Base-by-base conservation (phyloP, 345 rosid genomes). In the Camelina hispida region DNA sequence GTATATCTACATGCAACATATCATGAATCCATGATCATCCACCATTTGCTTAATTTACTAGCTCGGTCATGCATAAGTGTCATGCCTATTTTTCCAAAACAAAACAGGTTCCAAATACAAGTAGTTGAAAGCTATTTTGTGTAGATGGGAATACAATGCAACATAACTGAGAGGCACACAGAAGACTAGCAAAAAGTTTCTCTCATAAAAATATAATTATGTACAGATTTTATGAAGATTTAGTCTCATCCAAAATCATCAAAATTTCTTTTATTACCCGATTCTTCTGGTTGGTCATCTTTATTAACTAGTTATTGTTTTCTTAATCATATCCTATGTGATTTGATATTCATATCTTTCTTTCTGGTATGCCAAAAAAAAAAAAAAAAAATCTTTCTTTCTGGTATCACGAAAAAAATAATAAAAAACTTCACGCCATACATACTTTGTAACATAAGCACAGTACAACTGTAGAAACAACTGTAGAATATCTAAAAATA, bases 221-320 rank as follows among this genome's bases (percentile, higher is more conserved):
- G 15, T 51, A 18, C 3, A 34, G 20, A 50, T 50, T 52, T 67
- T 22, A 34, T 52, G 60, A 37, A 53, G 55, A 37, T 52, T 43
- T 28, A n/a, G 40, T 43, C 53, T 56, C 13, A 55, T 42, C 73
- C 30, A 56, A 69, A n/a, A 69, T 69, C 73, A 43, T 56, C 0
- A 4, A 28, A 42, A 43, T 56, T 40, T 69, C 6, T 55, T 55
- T 8, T 68, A 5, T 43, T 54, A 25, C 42, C 22, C 16, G 17
- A 17, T 16, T 42, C 54, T 68, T 68, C 17, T 25, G 38, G 38
- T 37, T 35, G 61, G 61, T 35, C 53, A 38, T 46, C 18, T 43
- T 43, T 43, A 15, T 43, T 43, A 43, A 43, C 7, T 43, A 43
- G 14, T 43, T 43, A 2, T 43, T 1, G 48, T 38, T 10, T 38